Evolutionary conservation across 441 rosid species (phyloP).

Genomic region (Macaranga tanarius): DNA sequence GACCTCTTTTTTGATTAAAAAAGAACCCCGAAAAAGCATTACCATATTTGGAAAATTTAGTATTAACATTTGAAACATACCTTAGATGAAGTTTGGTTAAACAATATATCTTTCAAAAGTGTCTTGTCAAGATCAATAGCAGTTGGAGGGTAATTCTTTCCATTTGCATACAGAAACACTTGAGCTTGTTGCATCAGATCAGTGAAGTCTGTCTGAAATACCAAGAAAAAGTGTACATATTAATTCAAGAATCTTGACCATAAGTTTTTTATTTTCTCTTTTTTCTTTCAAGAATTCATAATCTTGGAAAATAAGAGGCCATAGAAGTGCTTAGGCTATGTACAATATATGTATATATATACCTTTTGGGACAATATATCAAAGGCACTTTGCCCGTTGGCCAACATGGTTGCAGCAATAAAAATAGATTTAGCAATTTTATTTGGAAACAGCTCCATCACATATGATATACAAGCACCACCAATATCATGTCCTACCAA

Average conservation of each 20-base stretch:
- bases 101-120: slow-evolving; percentile 55
- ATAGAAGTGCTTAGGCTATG: neutral
- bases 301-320: no score
- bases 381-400: slow-evolving; percentile 58
- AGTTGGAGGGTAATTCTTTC: slow-evolving; percentile 70
- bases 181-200: slow-evolving; percentile 62
- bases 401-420: slow-evolving; percentile 74
- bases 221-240: no score
- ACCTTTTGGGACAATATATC: slow-evolving; percentile 44
- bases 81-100: slow-evolving; percentile 72
- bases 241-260: no score
- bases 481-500: slow-evolving; percentile 91
- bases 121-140: slow-evolving; percentile 74
- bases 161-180: slow-evolving; percentile 63
- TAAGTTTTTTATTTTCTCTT: no score
- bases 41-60: neutral
- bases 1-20: no score
- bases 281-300: no score
- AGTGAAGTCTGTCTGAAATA: slow-evolving; percentile 49
- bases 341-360: no score
- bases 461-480: slow-evolving; percentile 77
- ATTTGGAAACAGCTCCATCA: slow-evolving; percentile 73
- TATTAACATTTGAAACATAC: slow-evolving; percentile 27
- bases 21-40: neutral
- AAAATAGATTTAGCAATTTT: slow-evolving; percentile 70